phyloP scores from a whole-genome alignment of 495 filamentous ascomycete species.

The Podospora conica region DNA sequence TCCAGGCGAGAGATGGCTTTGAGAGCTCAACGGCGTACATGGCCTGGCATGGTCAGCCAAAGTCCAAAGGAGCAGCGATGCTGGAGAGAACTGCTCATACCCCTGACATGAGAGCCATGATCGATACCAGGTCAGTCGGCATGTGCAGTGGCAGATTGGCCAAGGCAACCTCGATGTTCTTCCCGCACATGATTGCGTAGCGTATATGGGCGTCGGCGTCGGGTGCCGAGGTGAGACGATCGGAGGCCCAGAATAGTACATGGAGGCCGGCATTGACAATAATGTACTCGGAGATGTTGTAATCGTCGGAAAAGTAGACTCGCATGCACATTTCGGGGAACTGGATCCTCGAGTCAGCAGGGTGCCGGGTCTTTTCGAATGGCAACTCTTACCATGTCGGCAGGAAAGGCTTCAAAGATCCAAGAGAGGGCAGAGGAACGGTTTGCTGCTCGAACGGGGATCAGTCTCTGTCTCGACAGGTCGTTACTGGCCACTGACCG shows the following conservation, averaged over 20 bases:
- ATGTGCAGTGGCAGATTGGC: conserved; percentile 50
- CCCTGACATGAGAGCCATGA: conserved; percentile 52
- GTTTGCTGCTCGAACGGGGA: not conserved
- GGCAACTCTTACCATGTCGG: not conserved
- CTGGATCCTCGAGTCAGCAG: conserved; percentile 29
- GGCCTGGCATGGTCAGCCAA: conserved; percentile 15
- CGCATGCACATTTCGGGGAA: conserved; percentile 50
- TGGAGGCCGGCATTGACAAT: conserved; percentile 50
- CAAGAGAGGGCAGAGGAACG: conserved; percentile 21
- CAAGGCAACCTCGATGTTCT: conserved; percentile 51
- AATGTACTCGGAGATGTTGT: conserved; percentile 46
- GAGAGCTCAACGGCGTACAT: conserved; percentile 54
- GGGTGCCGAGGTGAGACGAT: conserved; percentile 16
- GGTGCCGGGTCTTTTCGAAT: not conserved
- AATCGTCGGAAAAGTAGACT: conserved; percentile 52
- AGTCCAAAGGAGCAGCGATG: not conserved
- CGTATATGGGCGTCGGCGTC: conserved; percentile 22
- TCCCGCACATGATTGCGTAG: conserved; percentile 41
- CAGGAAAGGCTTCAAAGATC: conserved; percentile 32
- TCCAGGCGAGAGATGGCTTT: conserved; percentile 58
- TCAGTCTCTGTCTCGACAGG: not conserved
- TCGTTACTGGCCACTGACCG: not conserved
- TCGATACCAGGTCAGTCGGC: conserved; percentile 48
- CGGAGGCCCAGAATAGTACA: conserved; percentile 46
- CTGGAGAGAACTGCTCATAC: conserved; percentile 23